Evolutionary conservation across 345 rosid genomes (phyloP), one percentile per base, ranked within the genome.

Genomic region (Rhizophora apiculata): DNA sequence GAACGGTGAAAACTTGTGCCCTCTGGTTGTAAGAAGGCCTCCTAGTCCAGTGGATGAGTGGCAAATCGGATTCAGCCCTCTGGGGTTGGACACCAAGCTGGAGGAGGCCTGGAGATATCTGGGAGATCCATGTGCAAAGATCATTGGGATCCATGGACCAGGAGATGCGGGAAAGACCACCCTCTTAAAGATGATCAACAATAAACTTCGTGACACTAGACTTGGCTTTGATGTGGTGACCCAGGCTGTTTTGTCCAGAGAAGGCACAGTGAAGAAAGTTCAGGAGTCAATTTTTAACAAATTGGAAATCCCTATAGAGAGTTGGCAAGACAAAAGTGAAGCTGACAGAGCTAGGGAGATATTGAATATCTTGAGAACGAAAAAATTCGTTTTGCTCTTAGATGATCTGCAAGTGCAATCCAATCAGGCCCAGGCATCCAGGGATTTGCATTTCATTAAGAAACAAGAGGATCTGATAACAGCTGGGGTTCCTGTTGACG

Each of bases 391-490:
- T 2, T 18, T 74, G 29, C 39, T 74, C 10, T 63, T 74, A 48
- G 78, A 74, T 68, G 69, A 64, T 54, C 19, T 75, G 19, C 46
- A 63, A 36, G 20, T 5, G n/a, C 51, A 22, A 39, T 37, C 51
- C 30, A 6, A 26, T 11, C 52, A 10, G 48, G 15, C 46, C 10
- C 52, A 9, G 3, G 46, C 10, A 7, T 62, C 24, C 19, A 48
- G 15, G 15, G 51, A 62, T 39, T 39, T 15, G 15, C 2, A 15
- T 39, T 39, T 39, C 13, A 39, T 39, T 39, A 15, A 39, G 71
- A 60, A 66, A 51, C 26, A 18, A 48, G 20, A 64, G 46, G 68
- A 63, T 72, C 46, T 72, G 20, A 5, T 46, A 48, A 10, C 19
- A 13, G 51, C 64, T 20, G 78, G 74, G 8, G 48, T 75, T 27